Conservation (phyloP, 768 basidiomycete genomes). For the Cyathus striatus region DNA sequence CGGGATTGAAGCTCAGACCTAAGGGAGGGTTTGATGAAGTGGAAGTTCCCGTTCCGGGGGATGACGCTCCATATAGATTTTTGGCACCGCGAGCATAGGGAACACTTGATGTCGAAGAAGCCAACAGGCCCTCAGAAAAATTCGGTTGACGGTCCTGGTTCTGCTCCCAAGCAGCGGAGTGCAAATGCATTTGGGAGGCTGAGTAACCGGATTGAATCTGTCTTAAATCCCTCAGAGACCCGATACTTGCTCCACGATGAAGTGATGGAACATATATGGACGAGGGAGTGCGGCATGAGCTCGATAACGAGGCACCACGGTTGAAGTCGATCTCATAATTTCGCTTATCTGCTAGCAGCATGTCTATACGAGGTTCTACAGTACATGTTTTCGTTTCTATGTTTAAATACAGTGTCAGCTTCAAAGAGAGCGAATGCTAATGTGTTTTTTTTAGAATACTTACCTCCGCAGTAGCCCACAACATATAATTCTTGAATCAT, state of each 20-base stretch:
- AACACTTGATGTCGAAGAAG: constrained; percentile 27
- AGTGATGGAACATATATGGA: constrained; percentile 35
- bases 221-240: constrained; percentile 38
- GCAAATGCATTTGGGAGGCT: constrained; percentile 18
- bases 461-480: too few species aligned
- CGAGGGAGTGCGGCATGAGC: constrained; percentile 28
- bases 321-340: too few species aligned
- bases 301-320: too few species aligned
- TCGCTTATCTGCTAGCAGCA: too few species aligned
- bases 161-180: constrained; percentile 29
- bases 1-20: constrained; percentile 14
- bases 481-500: too few species aligned
- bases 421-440: too few species aligned
- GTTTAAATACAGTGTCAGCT: too few species aligned
- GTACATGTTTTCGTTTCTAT: too few species aligned
- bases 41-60: constrained; percentile 59
- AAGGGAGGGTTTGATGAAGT: constrained; percentile 39
- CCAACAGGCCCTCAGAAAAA: constrained; percentile 37
- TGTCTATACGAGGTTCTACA: too few species aligned
- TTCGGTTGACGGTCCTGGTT: constrained; percentile 47
- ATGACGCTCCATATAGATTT: constrained; percentile 54
- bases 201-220: constrained; percentile 29
- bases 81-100: constrained; percentile 43
- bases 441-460: too few species aligned
- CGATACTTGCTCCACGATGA: constrained; percentile 40